Base-by-base conservation (phyloP, 805 yeast species). In the Gaillardinia entomophila region DNA sequence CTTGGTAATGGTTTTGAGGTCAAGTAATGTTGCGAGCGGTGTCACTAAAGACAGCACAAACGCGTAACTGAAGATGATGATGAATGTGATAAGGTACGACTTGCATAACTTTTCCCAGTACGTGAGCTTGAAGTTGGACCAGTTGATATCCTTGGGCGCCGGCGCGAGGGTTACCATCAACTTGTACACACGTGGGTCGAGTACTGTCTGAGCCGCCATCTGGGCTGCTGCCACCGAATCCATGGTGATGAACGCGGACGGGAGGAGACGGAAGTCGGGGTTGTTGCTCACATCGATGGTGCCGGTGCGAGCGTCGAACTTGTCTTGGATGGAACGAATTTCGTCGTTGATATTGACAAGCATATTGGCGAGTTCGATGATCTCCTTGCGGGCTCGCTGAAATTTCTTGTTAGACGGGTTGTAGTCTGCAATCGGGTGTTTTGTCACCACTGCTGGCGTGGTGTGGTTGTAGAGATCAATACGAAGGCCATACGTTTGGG, bases 11-110 rank as follows among this genome's bases (percentile, higher is more conserved):
- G 79, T 67, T 45, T 68, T 73, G 31, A 75, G 61, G 43, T 75
- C 78, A 38, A 77, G 57, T 45, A 77, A 63, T 2, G 80, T 70
- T 1, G 82, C 66, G 34, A 77, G 70, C 26, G 77, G 73, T 6
- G 78, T 61, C 19, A 76, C 75, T 28, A 78, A 73, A 42, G 75
- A 72, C 28, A 75, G 63, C 36, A 75, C 66, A 17, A 74, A 64
- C 19, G 69, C 67, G 42, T 75, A 71, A 45, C 74, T 68, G 17
- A 71, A 51, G 16, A 72, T 58, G 28, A 73, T 73, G 2, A 71
- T 32, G 23, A 60, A 43, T 2, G 75, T 69, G 11, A 69, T 56
- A 26, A 60, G 28, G 45, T 69, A 63, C 5, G 69, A 57, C 41
- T 62, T 62, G 29, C 55, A 17, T 14, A 71, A 41, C 20, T 61